Percentiles rank a stretch among this genome's conserved stretches.
phyloP scores from a whole-genome alignment of 495 filamentous ascomycete genomes.

The Amphirosellinia nigrospora region DNA sequence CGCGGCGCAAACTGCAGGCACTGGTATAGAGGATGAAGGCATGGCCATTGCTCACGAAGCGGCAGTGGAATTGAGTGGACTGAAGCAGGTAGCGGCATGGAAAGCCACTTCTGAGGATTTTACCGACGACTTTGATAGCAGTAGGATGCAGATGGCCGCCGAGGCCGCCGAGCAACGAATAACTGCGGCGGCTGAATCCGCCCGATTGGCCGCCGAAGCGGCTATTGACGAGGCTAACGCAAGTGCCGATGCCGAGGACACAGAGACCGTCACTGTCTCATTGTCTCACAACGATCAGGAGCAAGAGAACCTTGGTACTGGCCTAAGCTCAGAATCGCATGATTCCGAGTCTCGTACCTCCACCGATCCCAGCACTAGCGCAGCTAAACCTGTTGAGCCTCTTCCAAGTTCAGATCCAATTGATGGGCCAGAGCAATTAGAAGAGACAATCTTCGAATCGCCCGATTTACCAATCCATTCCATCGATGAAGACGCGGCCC shows the following conservation, averaged over 20 bases:
- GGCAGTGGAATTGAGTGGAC: conserved; percentile 78
- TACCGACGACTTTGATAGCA: conserved; percentile 73
- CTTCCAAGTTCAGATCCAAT: conserved; percentile 25
- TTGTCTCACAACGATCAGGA: conserved; percentile 23
- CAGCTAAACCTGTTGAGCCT: conserved; percentile 23
- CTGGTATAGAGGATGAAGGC: conserved; percentile 72
- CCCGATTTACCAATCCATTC: conserved; percentile 31
- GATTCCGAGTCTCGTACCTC: not conserved
- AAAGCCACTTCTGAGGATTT: conserved; percentile 80
- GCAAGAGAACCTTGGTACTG: conserved; percentile 23
- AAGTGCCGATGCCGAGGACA: not conserved
- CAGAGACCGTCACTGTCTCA: conserved; percentile 32
- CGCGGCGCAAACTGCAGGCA: conserved; percentile 70
- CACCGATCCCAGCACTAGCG: conserved; percentile 12
- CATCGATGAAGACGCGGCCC: conserved; percentile 22
- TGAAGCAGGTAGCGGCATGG: conserved; percentile 87
- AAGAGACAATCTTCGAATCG: conserved; percentile 33
- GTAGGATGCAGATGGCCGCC: conserved; percentile 49
- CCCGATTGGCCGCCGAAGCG: conserved; percentile 28
- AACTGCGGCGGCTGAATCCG: conserved; percentile 34
- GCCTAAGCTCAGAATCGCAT: conserved; percentile 1
- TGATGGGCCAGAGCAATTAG: conserved; percentile 36
- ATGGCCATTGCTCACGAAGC: conserved; percentile 82
- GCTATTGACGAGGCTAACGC: conserved; percentile 25
- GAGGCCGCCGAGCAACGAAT: conserved; percentile 43